These are phyloP conservation scores for Monosporozyma servazzii DNA, from an alignment of 805 yeast genomes.

Conservation along the genomic window DNA sequence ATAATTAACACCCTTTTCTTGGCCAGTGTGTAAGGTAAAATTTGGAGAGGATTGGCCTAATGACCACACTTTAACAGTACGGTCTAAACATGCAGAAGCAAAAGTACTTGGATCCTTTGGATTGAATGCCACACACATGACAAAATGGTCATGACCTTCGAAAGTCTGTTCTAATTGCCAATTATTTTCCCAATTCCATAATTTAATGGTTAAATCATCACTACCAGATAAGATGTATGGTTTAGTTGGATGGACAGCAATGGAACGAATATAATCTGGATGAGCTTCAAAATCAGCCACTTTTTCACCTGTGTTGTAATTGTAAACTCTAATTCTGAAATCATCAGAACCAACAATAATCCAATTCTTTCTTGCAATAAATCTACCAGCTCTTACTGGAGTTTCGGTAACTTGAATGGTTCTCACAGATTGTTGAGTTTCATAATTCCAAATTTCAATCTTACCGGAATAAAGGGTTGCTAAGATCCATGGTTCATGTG, in stretches of 20 bases:
- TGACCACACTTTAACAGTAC: slow-evolving; percentile 96
- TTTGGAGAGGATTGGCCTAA: slow-evolving; percentile 81
- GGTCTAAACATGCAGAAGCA: slow-evolving; percentile 94
- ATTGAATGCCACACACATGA: slow-evolving; percentile 89
- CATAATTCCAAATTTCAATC: slow-evolving; percentile 90
- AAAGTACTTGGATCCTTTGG: slow-evolving; percentile 97
- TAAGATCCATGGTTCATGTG: slow-evolving; percentile 93
- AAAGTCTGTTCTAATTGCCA: slow-evolving; percentile 87
- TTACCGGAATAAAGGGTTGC: slow-evolving; percentile 78
- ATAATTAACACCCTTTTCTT: slow-evolving; percentile 86
- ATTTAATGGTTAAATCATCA: slow-evolving; percentile 83
- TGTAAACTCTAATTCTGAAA: slow-evolving; percentile 85
- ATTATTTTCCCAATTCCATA: slow-evolving; percentile 96
- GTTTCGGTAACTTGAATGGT: slow-evolving; percentile 90
- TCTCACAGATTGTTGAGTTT: slow-evolving; percentile 70
- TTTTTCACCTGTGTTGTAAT: slow-evolving; percentile 92
- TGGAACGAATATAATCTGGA: slow-evolving; percentile 88
- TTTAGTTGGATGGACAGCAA: slow-evolving; percentile 90
- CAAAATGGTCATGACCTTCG: slow-evolving; percentile 93
- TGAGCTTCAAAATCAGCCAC: slow-evolving; percentile 95
- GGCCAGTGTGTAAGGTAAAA: slow-evolving; percentile 86
- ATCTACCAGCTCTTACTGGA: slow-evolving; percentile 93
- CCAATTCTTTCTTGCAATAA: slow-evolving; percentile 96
- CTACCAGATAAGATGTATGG: slow-evolving; percentile 83
- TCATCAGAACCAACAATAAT: slow-evolving; percentile 93